Base-by-base conservation (phyloP, 148 eudicot species). In the Fagopyrum homotropicum region DNA sequence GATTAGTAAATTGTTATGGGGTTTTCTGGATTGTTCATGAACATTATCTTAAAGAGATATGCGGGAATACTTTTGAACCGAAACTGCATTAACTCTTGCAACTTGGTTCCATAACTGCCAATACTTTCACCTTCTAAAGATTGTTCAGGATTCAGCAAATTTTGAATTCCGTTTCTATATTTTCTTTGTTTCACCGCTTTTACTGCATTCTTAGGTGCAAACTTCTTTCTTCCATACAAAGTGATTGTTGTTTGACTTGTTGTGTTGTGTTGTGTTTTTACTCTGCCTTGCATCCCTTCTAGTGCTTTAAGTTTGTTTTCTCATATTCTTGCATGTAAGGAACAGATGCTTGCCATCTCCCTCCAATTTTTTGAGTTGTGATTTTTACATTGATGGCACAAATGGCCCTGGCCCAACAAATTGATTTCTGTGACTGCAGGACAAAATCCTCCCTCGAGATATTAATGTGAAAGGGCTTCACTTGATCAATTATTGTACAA, bases 401-500 rank as follows among this genome's bases (percentile, higher is more conserved):
- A 35, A 35, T 35, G 40, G 40, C 66, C 66, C 35, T 60, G 68
- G 68, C 68, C 68, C 68, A 61, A 61, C 68, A 9, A 61, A 40
- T 61, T 61, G 68, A 26, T 26, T 61, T 61, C 68, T 61, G 14
- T 61, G 43, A 4, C 30, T 61, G 68, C 15, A 61, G 68, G 68
- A 29, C 68, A 10, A 61, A 61, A 61, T 61, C 4, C 43, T 61
- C 4, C 43, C 14, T 10, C 12, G 40, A 26, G 35, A 19, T 60
- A 14, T 61, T 61, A 61, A 61, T 61, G 68, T 61, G 68, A 26
- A 61, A 43, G 68, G 68, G 14, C 68, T 61, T 61, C 30, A 43
- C 26, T 61, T 61, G 68, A 61, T 61, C 68, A 61, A 61, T 61
- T 61, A 61, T 61, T 26, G 68, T 61, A 26, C 68, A 26, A 9